Base-by-base conservation (phyloP, 345 rosid species). In the Eucalyptus pauciflora region DNA sequence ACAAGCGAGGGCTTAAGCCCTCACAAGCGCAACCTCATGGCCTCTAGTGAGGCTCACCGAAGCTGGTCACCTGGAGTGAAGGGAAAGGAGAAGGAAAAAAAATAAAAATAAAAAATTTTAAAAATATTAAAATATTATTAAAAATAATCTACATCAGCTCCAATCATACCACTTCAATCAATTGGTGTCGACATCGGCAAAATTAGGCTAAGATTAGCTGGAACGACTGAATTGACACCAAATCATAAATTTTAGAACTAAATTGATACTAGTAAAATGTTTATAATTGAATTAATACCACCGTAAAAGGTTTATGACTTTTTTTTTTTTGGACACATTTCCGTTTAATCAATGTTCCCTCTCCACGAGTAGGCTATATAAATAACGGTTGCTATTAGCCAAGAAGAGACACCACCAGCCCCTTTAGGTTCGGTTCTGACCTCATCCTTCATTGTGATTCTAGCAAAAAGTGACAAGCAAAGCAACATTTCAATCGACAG, bases 81-180 rank as follows among this genome's bases (percentile, higher is more conserved):
- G 58, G 58, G 14, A 5, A 25, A 18, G 56, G 10, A 18, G 58
- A 3, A 52, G 58, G 25, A 52, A 52, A 52, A 52, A 49, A 49
- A 49, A 51, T 15, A 17, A 50, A 51, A 17, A 2, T 7, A 1
- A 1, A 52, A 51, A 48, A 48, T 48, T 49, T 3, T 17, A 52
- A 52, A 1, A 52, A 7, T 18, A 18, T 20, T 3, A 52, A 20
- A 20, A 20, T 7, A 18, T 20, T 52, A 20, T 0, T 52, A 52
- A 52, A 18, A 52, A 4, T 52, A 3, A 0, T 52, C 0, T 0
- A 52, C 0, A 1, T 52, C 10, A 8, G 2, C 10, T 3, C 0
- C 0, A 0, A 0, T 18, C 1, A 0, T 52, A 20, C 10, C 2
- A 52, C 25, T 2, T 20, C 1, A 20, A 52, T 52, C 58, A 52